Base-by-base conservation (phyloP, 2,329 filamentous ascomycete species). In the Chaetomiaceae sp. region DNA sequence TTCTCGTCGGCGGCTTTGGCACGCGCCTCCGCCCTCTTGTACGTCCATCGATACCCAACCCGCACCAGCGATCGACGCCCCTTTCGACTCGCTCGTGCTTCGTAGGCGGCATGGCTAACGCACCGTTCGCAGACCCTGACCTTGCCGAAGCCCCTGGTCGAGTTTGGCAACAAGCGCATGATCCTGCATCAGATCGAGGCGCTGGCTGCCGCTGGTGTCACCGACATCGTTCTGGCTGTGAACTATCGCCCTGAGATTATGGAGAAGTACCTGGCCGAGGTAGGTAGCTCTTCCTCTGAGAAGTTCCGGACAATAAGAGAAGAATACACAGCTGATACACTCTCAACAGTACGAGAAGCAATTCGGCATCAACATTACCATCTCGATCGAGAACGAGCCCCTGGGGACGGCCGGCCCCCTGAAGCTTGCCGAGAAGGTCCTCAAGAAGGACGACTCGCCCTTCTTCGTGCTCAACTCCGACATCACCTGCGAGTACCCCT, bases 391-490 rank as follows among this genome's bases (percentile, higher is more conserved):
- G 78, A 87, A 85, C 53, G 92, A 99, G 75, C 92, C 92, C 58
- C 83, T 99, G 56, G 92, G 94, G 66, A 99, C 92, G 54, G 92
- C 92, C 61, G 92, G 92, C 53, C 94, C 92, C 59, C 79, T 99
- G 63, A 99, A 97, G 79, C 84, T 99, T 59, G 92, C 92, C 55
- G 92, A 96, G 76, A 83, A 87, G 69, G 91, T 92, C 64, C 82
- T 99, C 51, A 88, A 82, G 69, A 97, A 97, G 77, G 91, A 96
- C 70, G 89, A 96, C 71, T 79, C 83, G 22, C 94, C 94, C 51
- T 97, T 97, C 79, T 97, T 99, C 73, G 94, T 99, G 51, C 85
- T 99, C 65, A 99, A 99, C 81, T 95, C 91, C 50, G 92, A 99
- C 69, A 86, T 99, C 68, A 97, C 95, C 71, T 99, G 92, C 83